Base-by-base conservation (phyloP, 2,329 filamentous ascomycete species). In the Penicillium sp. region DNA sequence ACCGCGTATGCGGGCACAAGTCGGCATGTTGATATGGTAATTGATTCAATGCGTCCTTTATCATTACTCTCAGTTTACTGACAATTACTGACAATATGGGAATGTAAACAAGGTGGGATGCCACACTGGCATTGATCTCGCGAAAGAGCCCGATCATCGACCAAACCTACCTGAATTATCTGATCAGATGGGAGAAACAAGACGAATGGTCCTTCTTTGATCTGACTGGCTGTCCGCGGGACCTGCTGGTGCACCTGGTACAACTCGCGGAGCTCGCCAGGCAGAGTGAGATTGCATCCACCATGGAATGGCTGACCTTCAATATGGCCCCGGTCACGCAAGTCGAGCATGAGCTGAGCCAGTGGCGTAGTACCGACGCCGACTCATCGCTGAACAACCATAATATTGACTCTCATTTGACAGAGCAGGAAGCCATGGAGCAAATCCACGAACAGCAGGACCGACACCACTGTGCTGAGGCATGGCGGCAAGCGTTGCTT, bases 1-100 rank as follows among this genome's bases (percentile, higher is more conserved):
- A 5, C 65, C 68, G 7, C 66, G 71, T 0, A 63, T 71, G 19
- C 64, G 71, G 9, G 70, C 72, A 2, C 74, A 71, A 44, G 68
- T 76, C 23, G 70, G 66, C 3, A 72, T 77, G 69, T 58, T 77
- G 0, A 61, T 74, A 11, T 77, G 74, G 75, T 75, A 66, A 31
- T 2, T 11, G 61, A 48, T 19, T 19, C 23, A 48, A 60, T 35
- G 31, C 7, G 8, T 35, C 31, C 31, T 35, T 35, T 35, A 9
- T 35, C 45, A 50, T 50, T 3, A 50, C 47, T 26, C 19, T 21
- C 11, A 29, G 30, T 50, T 29, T 23, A 5, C 48, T 26, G 48
- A 15, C 48, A 50, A 29, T 21, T 21, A 21, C 21, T 21, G 21
- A 21, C 21, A 21, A 21, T 21, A 35, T 35, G 31, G 31, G 31